Conservation (phyloP, 345 rosid species). For the Camelina neglecta region DNA sequence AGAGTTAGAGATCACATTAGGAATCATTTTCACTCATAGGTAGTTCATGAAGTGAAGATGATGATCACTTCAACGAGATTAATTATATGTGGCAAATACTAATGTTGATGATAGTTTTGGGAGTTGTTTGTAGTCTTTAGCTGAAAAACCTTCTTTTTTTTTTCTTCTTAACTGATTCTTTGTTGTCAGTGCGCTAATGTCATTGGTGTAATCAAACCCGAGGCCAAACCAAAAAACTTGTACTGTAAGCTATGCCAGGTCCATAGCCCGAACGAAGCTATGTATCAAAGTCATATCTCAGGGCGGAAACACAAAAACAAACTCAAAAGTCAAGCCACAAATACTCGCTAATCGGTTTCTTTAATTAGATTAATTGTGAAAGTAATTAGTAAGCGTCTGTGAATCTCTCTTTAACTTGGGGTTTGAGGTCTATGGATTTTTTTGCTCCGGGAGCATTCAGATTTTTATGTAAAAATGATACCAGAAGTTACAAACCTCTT, state of each 20-base stretch:
- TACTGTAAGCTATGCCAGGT: slow-evolving; percentile 8
- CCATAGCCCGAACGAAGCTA: not conserved
- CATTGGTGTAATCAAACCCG: not conserved
- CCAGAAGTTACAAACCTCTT: not conserved
- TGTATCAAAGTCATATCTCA: not conserved
- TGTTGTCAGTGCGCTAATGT: not conserved
- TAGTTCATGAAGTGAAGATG: not conserved
- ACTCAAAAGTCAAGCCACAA: not conserved
- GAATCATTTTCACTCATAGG: not conserved
- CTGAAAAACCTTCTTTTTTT: not conserved
- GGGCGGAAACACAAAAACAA: slow-evolving; percentile 14
- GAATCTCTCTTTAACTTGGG: not conserved
- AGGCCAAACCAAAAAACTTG: not conserved
- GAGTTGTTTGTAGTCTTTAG: not conserved
- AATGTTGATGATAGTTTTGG: not conserved
- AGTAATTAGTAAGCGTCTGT: not conserved
- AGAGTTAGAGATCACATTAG: not conserved
- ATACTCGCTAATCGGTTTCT: not conserved
- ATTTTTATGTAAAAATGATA: not conserved
- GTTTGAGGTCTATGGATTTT: not conserved
- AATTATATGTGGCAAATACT: not conserved
- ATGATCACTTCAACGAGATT: not conserved
- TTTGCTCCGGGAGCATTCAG: not conserved
- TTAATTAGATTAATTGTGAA: not conserved
- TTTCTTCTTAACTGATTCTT: not conserved